A percentile compares a stretch with the other conserved stretches of the same genome.
Conservation (phyloP, 495 filamentous ascomycete genomes). For the Pseudomonodictys pantanalensis region DNA sequence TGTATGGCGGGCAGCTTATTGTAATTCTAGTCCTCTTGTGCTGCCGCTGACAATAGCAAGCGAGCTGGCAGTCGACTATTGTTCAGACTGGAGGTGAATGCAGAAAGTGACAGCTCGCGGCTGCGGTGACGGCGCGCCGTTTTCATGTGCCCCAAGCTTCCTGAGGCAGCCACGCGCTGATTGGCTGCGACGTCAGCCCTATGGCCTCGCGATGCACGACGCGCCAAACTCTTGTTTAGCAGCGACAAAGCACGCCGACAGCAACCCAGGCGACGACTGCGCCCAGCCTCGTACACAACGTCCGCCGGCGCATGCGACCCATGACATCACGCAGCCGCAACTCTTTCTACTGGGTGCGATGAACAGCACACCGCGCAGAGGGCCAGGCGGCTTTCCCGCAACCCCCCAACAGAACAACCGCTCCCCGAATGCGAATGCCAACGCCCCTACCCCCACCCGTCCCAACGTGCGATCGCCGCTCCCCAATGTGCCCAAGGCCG, state of each 20-base stretch:
- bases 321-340: conserved; percentile 10
- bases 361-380: conserved; percentile 70
- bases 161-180: background rate
- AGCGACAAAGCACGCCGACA: background rate
- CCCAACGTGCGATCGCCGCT: conserved; percentile 27
- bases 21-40: background rate
- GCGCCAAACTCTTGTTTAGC: conserved; percentile 17
- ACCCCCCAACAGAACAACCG: conserved; percentile 54
- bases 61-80: background rate
- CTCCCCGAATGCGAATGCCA: conserved; percentile 28
- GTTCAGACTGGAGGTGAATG: background rate
- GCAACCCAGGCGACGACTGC: background rate
- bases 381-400: conserved; percentile 63
- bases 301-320: background rate
- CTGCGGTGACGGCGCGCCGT: background rate
- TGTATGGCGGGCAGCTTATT: background rate
- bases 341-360: conserved; percentile 53
- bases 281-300: background rate
- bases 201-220: conserved; percentile 3
- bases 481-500: conserved; percentile 24
- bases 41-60: background rate
- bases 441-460: conserved; percentile 40
- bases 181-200: background rate
- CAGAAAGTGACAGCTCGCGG: background rate
- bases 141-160: background rate